phyloP scores from a whole-genome alignment of 306 rosid species.

The Ormosia emarginata region DNA sequence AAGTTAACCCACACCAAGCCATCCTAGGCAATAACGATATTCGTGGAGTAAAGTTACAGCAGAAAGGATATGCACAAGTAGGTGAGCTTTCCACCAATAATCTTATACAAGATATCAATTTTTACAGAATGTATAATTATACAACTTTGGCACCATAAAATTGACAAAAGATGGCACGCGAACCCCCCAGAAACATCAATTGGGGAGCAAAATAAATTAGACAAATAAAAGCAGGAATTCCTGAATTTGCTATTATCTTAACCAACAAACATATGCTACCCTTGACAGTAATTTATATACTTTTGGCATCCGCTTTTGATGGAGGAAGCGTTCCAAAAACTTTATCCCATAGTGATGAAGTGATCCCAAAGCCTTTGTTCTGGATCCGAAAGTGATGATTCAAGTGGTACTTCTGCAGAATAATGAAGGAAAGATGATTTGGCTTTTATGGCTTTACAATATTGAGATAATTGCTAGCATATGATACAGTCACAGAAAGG shows the following conservation, averaged over 20 bases:
- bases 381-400: slow-evolving; percentile 92
- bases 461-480: background rate
- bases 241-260: slow-evolving; percentile 38
- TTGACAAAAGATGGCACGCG: slow-evolving; percentile 34
- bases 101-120: slow-evolving; percentile 8
- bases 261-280: slow-evolving; percentile 28
- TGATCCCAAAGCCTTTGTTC: slow-evolving; percentile 83
- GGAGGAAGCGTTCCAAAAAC: slow-evolving; percentile 86
- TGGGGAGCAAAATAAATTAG: slow-evolving; percentile 25
- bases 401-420: slow-evolving; percentile 80
- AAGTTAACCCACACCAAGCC: background rate
- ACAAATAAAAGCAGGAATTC: slow-evolving; percentile 20
- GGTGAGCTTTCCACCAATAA: slow-evolving; percentile 16
- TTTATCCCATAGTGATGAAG: slow-evolving; percentile 87
- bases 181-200: slow-evolving; percentile 24
- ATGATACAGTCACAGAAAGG: background rate
- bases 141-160: slow-evolving; percentile 36
- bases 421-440: background rate
- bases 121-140: slow-evolving; percentile 20
- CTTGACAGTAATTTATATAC: slow-evolving; percentile 38
- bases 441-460: background rate
- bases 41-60: background rate
- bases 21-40: background rate
- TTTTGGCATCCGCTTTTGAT: slow-evolving; percentile 49
- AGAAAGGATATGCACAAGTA: slow-evolving; percentile 16